Base-by-base conservation (phyloP, 2,329 filamentous ascomycete genomes). In the Cercospora brassicicola region DNA sequence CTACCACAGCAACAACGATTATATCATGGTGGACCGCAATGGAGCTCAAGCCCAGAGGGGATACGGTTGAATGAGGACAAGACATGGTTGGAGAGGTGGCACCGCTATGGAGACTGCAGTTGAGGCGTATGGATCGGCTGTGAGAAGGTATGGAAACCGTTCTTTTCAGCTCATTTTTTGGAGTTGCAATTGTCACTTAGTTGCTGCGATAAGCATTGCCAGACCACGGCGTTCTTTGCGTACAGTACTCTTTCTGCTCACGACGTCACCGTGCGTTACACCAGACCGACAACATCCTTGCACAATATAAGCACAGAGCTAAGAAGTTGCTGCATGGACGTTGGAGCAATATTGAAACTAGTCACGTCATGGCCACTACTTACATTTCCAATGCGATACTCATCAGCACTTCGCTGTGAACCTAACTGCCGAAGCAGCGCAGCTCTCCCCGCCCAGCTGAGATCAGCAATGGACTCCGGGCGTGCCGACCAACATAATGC, bases 1-100 rank as follows among this genome's bases (percentile, higher is more conserved):
- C 20, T 67, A 70, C 55, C 60, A 33, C 51, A 31, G 30, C 66
- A 71, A 56, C 65, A 72, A 71, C 36, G 76, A 78, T 48, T 78
- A 78, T 63, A 76, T 77, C 7, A 76, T 77, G 74, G 75, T 77
- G 42, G 74, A 78, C 30, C 69, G 71, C 45, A 71, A 69, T 56
- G 68, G 67, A 20, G 69, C 45, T 51, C 61, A 66, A 6, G 72
- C 70, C n/a, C 71, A 73, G 67, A 30, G 71, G 36, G 69, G 69
- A 11, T 72, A 72, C 57, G 71, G 70, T 51, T 73, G 65, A 42
- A 61, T 39, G 39, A 57, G 28, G 45, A 48, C 33, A 48, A 59
- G 61, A 33, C 13, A 51, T 51, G 45, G 10, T 13, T 26, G 28
- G 18, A 15, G 48, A 66, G 31, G 59, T 39, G 39, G n/a, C 57